Evolutionary conservation across 2,329 filamentous ascomycete species (phyloP).

Genomic region (Thyridium curvatum): DNA sequence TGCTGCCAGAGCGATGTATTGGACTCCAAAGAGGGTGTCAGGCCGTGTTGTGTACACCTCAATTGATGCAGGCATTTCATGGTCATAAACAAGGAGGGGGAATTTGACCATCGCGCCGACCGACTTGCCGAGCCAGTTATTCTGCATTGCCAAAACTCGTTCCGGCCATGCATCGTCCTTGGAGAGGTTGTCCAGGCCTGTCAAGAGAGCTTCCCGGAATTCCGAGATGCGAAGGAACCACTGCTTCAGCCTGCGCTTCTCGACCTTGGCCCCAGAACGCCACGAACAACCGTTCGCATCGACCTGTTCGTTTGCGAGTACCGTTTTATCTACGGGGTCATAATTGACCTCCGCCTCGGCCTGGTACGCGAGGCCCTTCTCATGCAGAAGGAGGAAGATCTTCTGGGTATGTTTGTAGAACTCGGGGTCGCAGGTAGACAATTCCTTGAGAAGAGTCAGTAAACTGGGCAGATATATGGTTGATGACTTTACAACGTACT

Average conservation of each 20-base stretch:
- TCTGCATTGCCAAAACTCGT: slow-evolving; percentile 75
- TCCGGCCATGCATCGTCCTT: slow-evolving; percentile 70
- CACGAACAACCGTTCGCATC: slow-evolving; percentile 79
- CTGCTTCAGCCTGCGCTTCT: slow-evolving; percentile 73
- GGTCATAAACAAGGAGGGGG: slow-evolving; percentile 41
- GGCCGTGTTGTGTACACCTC: slow-evolving; percentile 79
- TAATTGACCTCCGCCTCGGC: slow-evolving; percentile 82
- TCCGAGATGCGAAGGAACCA: slow-evolving; percentile 86
- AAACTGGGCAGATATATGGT: slow-evolving; percentile 4
- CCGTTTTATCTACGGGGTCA: slow-evolving; percentile 83
- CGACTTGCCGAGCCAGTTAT: slow-evolving; percentile 82
- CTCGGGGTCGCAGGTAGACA: slow-evolving; percentile 74
- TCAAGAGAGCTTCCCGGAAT: slow-evolving; percentile 66
- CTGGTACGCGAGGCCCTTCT: slow-evolving; percentile 74
- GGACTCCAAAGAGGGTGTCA: slow-evolving; percentile 81
- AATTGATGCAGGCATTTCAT: slow-evolving; percentile 38
- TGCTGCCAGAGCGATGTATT: slow-evolving; percentile 75
- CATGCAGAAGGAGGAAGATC: slow-evolving; percentile 72
- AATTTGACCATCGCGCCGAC: slow-evolving; percentile 69
- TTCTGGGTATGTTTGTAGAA: slow-evolving; percentile 90
- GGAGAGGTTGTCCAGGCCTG: slow-evolving; percentile 62
- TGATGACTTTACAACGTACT: slow-evolving; percentile 42
- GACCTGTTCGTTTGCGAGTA: slow-evolving; percentile 91
- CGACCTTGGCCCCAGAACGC: slow-evolving; percentile 79
- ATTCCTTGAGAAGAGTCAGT: slow-evolving; percentile 48